Percentiles rank a stretch among this genome's conserved stretches.
These are phyloP conservation scores for Russula ochroleuca DNA, from an alignment of 768 basidiomycete genomes.

Conservation along the genomic window DNA sequence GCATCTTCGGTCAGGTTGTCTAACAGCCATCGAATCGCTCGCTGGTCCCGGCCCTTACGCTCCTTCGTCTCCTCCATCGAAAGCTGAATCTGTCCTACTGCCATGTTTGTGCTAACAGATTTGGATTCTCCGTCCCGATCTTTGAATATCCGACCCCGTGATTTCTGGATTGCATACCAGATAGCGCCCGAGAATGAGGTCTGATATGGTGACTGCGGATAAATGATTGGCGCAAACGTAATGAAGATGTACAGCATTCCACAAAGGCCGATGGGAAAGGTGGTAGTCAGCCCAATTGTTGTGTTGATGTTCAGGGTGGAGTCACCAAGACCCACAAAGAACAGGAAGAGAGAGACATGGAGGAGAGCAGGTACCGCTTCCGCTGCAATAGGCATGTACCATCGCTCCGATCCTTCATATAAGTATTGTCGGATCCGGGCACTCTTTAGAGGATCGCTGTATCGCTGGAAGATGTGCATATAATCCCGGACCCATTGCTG, in stretches of 20 bases:
- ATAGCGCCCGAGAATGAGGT: slow-evolving; percentile 7
- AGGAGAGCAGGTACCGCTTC: not conserved
- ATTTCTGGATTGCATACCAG: slow-evolving; percentile 13
- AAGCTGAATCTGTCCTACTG: not conserved
- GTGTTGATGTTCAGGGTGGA: slow-evolving; percentile 37
- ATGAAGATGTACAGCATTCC: slow-evolving; percentile 18
- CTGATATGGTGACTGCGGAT: slow-evolving; percentile 14
- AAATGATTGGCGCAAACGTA: slow-evolving; percentile 3
- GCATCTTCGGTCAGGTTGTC: not conserved
- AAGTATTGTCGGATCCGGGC: not conserved
- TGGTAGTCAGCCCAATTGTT: slow-evolving; percentile 9
- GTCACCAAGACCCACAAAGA: slow-evolving; percentile 33
- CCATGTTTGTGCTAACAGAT: not conserved
- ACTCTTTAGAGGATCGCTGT: not conserved
- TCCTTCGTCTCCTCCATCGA: slow-evolving; percentile 13
- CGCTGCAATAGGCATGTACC: not conserved
- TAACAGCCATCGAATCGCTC: slow-evolving; percentile 10
- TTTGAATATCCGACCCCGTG: not conserved
- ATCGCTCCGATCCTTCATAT: not conserved
- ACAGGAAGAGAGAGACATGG: not conserved
- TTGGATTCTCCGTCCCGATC: not conserved
- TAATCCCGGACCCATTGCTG: not conserved
- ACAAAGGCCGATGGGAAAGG: slow-evolving; percentile 12
- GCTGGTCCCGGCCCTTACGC: not conserved
- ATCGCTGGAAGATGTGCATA: not conserved